Percentiles rank a stretch among this genome's conserved stretches.
Conservation (phyloP, 2,329 filamentous ascomycete genomes). For the Alternaria rosae region DNA sequence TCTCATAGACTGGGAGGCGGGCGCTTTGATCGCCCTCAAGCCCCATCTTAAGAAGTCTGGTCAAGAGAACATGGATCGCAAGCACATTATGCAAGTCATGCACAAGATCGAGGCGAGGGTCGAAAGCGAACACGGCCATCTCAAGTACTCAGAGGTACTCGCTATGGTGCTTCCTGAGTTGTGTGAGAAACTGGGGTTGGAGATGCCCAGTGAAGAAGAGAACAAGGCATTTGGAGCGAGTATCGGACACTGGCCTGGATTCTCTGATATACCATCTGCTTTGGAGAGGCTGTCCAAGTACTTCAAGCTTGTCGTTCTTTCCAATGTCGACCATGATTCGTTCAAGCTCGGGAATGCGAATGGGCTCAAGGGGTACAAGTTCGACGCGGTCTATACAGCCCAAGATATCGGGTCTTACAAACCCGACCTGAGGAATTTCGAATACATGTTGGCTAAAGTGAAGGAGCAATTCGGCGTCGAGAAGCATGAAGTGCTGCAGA, state of each 20-base stretch:
- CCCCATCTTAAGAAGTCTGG: constrained; percentile 54
- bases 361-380: constrained; percentile 61
- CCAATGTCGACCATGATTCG: constrained; percentile 65
- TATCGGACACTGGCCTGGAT: constrained; percentile 64
- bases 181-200: constrained; percentile 54
- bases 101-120: constrained; percentile 58
- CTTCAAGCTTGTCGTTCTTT: constrained; percentile 68
- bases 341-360: constrained; percentile 59
- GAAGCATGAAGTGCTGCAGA: constrained; percentile 68
- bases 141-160: constrained; percentile 69
- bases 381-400: constrained; percentile 73
- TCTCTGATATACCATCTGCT: constrained; percentile 64
- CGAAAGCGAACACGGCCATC: constrained; percentile 62
- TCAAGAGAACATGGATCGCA: constrained; percentile 31
- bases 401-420: constrained; percentile 77
- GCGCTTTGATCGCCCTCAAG: constrained; percentile 64
- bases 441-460: constrained; percentile 66
- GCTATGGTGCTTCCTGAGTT: constrained; percentile 58
- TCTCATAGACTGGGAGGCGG: constrained; percentile 79
- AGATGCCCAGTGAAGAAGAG: constrained; percentile 49
- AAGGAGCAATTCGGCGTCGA: constrained; percentile 63
- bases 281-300: constrained; percentile 58
- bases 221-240: constrained; percentile 60
- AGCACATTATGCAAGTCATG: constrained; percentile 51
- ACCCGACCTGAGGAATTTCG: constrained; percentile 69